These are phyloP conservation scores for Odonthalia washingtoniensis DNA, from an alignment of 31 red algal species.

Conservation along the genomic window DNA sequence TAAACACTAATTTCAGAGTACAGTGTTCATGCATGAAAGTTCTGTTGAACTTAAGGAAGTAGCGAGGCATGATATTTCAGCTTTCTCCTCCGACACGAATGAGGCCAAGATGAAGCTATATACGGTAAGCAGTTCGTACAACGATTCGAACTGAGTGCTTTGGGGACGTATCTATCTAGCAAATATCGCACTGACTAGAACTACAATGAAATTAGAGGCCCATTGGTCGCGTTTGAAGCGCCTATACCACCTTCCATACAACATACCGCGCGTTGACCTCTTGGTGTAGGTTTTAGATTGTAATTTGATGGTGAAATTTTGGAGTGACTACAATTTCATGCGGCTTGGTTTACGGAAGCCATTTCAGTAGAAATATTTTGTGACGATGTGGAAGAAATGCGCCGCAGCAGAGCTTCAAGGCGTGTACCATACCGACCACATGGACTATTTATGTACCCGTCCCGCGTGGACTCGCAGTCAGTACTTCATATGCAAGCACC, in stretches of 20 bases:
- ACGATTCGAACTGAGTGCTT: no score
- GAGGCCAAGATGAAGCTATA: neutral
- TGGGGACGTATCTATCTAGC: no score
- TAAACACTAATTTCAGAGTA: no score
- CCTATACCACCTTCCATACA: neutral
- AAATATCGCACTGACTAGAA: no score
- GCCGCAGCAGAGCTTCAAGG: neutral
- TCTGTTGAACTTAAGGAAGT: neutral
- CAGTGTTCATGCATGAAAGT: no score
- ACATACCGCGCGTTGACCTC: neutral
- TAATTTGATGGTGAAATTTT: neutral
- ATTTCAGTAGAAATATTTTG: conserved; percentile 7
- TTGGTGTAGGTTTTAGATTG: conserved; percentile 1
- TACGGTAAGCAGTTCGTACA: neutral
- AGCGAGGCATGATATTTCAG: neutral
- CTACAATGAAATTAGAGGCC: no score
- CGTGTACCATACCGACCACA: neutral
- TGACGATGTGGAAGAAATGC: neutral
- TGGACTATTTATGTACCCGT: neutral
- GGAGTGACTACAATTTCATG: conserved; percentile 4
- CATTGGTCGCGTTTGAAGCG: neutral
- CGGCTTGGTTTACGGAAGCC: neutral
- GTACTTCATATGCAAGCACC: conserved; percentile 28
- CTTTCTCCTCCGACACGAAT: neutral
- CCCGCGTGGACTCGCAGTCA: no score